Evolutionary conservation across 345 rosid species (phyloP).

Genomic region (Euphorbia pulcherrima): DNA sequence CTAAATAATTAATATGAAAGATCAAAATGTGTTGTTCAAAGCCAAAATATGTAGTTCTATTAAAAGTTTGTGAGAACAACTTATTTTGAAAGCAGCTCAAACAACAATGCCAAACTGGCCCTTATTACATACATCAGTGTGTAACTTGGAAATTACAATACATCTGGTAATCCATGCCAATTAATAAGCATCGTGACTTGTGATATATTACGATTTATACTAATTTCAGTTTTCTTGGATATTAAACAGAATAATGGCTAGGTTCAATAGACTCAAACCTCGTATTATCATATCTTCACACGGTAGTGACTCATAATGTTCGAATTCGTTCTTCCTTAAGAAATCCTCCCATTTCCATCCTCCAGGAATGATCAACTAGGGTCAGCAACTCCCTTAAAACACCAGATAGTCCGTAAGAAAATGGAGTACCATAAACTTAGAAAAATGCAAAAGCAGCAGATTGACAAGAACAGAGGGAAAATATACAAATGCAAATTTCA

Average conservation of each 20-base stretch:
- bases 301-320: conserved; percentile 26
- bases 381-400: conserved; percentile 57
- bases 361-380: conserved; percentile 84
- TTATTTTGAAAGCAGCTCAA: no score
- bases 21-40: no score
- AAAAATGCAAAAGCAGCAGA: background rate
- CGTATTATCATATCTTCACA: conserved; percentile 8
- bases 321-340: conserved; percentile 52
- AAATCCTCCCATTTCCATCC: conserved; percentile 87
- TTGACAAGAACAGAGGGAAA: background rate
- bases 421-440: background rate
- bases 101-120: no score
- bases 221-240: conserved; percentile 13
- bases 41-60: no score
- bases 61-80: no score
- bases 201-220: background rate
- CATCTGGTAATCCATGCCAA: conserved; percentile 4
- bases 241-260: background rate
- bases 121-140: conserved; percentile 1
- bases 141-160: background rate
- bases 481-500: background rate
- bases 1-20: no score
- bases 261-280: conserved; percentile 31
- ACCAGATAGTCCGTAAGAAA: conserved; percentile 11
- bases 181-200: background rate